A percentile compares a stretch with the other conserved stretches of the same genome.
phyloP scores from a whole-genome alignment of 1,284 basidiomycete species.

The Rhodotorula sp. region DNA sequence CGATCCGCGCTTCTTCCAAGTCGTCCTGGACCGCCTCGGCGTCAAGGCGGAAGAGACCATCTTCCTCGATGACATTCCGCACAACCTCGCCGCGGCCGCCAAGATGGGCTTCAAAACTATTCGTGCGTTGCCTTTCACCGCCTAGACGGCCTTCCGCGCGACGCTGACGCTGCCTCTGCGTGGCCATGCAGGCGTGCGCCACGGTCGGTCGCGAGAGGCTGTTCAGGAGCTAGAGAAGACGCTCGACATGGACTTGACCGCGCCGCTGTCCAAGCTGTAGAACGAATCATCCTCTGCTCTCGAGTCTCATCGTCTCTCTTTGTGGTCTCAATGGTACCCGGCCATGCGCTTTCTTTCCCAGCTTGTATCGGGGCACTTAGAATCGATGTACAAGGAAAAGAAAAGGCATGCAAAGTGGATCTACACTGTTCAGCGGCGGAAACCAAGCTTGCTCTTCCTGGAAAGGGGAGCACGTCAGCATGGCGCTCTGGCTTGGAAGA shows the following conservation, averaged over 20 bases:
- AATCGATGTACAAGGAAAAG: too few relatives aligned
- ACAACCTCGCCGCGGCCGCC: constrained; percentile 49
- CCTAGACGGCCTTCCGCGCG: too few relatives aligned
- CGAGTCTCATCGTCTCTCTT: too few relatives aligned
- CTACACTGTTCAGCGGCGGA: neutral
- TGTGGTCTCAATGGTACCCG: too few relatives aligned
- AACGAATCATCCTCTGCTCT: too few relatives aligned
- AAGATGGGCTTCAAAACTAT: constrained; percentile 51
- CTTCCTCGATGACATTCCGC: constrained; percentile 52
- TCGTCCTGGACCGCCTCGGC: constrained; percentile 48
- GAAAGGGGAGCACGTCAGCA: neutral
- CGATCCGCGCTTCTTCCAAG: constrained; percentile 49
- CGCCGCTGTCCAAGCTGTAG: constrained; percentile 27
- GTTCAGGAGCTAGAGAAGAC: constrained; percentile 22
- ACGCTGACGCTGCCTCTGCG: neutral
- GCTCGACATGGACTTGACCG: constrained; percentile 14
- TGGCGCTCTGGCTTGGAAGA: too few relatives aligned
- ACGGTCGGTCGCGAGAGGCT: constrained; percentile 24
- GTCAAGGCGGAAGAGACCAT: constrained; percentile 47
- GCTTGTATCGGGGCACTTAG: too few relatives aligned
- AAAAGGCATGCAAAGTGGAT: too few relatives aligned
- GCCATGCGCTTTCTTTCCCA: too few relatives aligned
- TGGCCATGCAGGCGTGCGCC: constrained; percentile 9
- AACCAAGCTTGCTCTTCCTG: constrained; percentile 21
- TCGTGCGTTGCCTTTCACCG: constrained; percentile 43